A percentile compares a stretch with the other conserved stretches of the same genome.
These are phyloP conservation scores for Paecilomyces formosus DNA, from an alignment of 2,329 filamentous ascomycete genomes.

Conservation along the genomic window DNA sequence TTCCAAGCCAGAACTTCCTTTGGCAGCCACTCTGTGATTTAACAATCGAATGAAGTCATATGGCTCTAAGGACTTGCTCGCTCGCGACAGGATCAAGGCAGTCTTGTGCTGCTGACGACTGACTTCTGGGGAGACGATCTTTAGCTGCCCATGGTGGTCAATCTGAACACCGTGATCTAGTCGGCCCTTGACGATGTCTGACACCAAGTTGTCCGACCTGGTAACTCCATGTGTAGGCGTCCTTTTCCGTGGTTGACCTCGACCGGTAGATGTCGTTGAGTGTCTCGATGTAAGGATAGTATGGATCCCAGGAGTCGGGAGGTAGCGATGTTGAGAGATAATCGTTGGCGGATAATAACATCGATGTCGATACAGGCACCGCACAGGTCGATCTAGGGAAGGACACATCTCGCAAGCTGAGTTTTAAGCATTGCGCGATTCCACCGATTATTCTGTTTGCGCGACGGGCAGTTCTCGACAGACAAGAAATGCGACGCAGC, in stretches of 20 bases:
- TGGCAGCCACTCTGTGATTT: slow-evolving; percentile 5
- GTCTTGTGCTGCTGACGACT: slow-evolving; percentile 11
- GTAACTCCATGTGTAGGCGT: not conserved
- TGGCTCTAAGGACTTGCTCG: slow-evolving; percentile 9
- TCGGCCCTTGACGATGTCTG: slow-evolving; percentile 9
- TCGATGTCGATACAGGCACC: not conserved
- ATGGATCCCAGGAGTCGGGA: not conserved
- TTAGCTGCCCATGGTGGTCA: slow-evolving; percentile 6
- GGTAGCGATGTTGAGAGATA: not conserved
- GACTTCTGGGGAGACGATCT: slow-evolving; percentile 6
- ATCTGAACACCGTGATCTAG: slow-evolving; percentile 6
- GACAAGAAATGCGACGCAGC: not conserved
- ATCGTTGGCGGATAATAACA: not conserved
- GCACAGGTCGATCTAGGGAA: not conserved
- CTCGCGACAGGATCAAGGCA: slow-evolving; percentile 9
- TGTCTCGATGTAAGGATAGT: not conserved
- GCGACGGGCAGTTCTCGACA: not conserved
- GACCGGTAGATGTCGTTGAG: not conserved
- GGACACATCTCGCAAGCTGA: not conserved
- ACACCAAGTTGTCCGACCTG: slow-evolving; percentile 1
- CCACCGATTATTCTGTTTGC: not conserved
- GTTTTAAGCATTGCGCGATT: not conserved
- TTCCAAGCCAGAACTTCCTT: slow-evolving; percentile 5
- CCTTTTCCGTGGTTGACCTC: not conserved
- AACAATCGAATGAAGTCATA: slow-evolving; percentile 12